Base-by-base conservation (phyloP, 768 basidiomycete species). In the Fomitopsis pulvina region DNA sequence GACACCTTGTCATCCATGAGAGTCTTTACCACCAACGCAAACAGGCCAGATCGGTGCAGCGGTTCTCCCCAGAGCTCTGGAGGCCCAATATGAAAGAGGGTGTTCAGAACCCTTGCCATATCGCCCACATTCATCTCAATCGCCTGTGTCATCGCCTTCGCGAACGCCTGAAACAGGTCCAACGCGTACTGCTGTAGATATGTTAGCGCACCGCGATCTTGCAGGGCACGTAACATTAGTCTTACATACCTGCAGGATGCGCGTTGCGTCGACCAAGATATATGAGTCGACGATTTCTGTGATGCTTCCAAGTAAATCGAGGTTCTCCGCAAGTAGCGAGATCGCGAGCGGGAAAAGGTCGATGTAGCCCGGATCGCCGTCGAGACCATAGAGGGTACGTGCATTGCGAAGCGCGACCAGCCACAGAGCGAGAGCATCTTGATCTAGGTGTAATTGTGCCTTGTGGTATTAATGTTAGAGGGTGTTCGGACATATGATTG, bases 341-440 rank as follows among this genome's bases (percentile, higher is more conserved):
- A 89, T 62, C 2, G 78, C 78, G 28, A 76, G 60, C 16, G 87
- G 87, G 48, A 89, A 79, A 25, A 94, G 69, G 22, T 81, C 78
- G 27, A 81, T 66, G 21, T 92, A 72, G 32, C 71, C 74, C 0
- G 76, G 71, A 16, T 64, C 67, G 1, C 76, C 76, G 45, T 71
- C 65, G n/a, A 67, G 57, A 52, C 67, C 74, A 10, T 75, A 67
- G 7, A 90, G 62, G 1, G 73, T 68, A 1, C 73, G 63, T 1
- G 85, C 76, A 59, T 89, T 87, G 42, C 82, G 75, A 30, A 93
- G 67, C 1, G 86, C 78, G 27, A 77, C 71, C 21, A 75, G 70
- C 92, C 92, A 94, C 10, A 95, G 76, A 37, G 71, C 72, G 41
- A 92, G 63, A 0, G 79, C 86, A 63, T 94, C 92, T 52, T 81